A percentile compares a stretch with the other conserved stretches of the same genome.
Evolutionary conservation across 352 stramenopile species (phyloP).

Genomic region (Elongisporangium senticosum): DNA sequence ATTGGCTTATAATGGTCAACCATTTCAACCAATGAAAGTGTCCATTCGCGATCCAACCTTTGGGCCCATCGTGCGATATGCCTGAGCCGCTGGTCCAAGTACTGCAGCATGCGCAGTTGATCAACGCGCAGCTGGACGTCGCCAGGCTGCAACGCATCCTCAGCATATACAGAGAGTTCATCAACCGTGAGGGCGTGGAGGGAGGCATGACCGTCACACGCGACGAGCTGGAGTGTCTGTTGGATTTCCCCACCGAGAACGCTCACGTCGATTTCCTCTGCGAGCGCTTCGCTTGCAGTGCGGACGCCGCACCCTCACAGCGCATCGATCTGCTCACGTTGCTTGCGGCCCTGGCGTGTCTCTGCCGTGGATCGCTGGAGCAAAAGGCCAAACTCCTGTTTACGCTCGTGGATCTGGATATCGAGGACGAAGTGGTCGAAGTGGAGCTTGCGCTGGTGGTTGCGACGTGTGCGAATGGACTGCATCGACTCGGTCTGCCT

Average conservation of each 20-base stretch:
- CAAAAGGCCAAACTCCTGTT: conserved; percentile 60
- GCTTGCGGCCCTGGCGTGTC: conserved; percentile 29
- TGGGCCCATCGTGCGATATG: neutral
- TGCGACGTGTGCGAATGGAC: conserved; percentile 37
- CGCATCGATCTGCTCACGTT: conserved; percentile 57
- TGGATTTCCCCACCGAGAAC: conserved; percentile 37
- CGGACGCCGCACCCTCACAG: neutral
- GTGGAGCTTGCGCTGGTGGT: conserved; percentile 63
- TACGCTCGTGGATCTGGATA: conserved; percentile 62
- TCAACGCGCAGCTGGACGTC: conserved; percentile 41
- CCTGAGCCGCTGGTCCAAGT: conserved; percentile 7
- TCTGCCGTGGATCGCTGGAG: conserved; percentile 43
- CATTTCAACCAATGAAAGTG: neutral
- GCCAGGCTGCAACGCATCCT: conserved; percentile 50
- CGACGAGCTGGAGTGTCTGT: conserved; percentile 55
- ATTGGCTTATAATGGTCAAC: neutral
- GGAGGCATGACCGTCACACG: conserved; percentile 52
- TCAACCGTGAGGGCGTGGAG: conserved; percentile 45
- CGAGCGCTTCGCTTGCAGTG: conserved; percentile 23
- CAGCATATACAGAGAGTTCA: conserved; percentile 45
- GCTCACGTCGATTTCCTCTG: conserved; percentile 47
- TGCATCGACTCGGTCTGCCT: conserved; percentile 30
- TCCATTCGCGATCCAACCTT: neutral
- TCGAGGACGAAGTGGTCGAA: conserved; percentile 70
- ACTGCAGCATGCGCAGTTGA: conserved; percentile 29